Percentiles rank a stretch among this genome's conserved stretches.
phyloP scores from a whole-genome alignment of 306 rosid species.

The Nissolia schottii region DNA sequence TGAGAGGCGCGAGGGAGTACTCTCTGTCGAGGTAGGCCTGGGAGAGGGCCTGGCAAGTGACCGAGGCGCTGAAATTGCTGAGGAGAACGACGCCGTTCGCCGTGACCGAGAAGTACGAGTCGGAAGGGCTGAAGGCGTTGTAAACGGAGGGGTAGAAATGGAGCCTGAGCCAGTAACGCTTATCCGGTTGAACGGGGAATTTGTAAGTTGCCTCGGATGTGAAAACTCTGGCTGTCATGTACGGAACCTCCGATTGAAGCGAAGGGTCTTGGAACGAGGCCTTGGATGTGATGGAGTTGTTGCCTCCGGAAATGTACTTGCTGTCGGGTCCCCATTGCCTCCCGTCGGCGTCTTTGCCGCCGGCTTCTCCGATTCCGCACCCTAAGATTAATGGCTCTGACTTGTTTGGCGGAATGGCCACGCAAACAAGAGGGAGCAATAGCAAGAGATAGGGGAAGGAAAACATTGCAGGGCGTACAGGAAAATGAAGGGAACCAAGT shows the following conservation, averaged over 20 bases:
- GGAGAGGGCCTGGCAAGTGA: slow-evolving; percentile 46
- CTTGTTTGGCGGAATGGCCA: background rate
- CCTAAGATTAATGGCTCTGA: slow-evolving; percentile 24
- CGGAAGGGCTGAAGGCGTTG: background rate
- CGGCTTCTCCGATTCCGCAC: slow-evolving; percentile 26
- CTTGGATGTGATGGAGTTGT: slow-evolving; percentile 17
- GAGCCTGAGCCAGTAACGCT: slow-evolving; percentile 49
- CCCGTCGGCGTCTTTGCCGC: slow-evolving; percentile 44
- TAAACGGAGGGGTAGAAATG: slow-evolving; percentile 46
- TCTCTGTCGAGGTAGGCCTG: slow-evolving; percentile 44
- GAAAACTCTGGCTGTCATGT: slow-evolving; percentile 44
- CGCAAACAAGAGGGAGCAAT: background rate
- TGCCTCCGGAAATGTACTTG: slow-evolving; percentile 9
- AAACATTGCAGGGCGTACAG: slow-evolving; percentile 30
- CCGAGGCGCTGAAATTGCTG: slow-evolving; percentile 39
- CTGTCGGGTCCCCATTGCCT: slow-evolving; percentile 39
- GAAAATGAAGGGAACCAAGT: background rate
- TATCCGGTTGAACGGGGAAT: slow-evolving; percentile 15
- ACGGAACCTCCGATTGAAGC: slow-evolving; percentile 35
- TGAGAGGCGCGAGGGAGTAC: slow-evolving; percentile 39
- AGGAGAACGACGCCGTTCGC: slow-evolving; percentile 34
- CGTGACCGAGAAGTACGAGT: slow-evolving; percentile 37
- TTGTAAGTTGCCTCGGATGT: slow-evolving; percentile 26
- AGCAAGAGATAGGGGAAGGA: background rate
- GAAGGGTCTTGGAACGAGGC: slow-evolving; percentile 53